Percentiles rank a stretch among this genome's conserved stretches.
phyloP scores from a whole-genome alignment of 202 grass and related monocot species.

The Bolboschoenoplectus hybrid region DNA sequence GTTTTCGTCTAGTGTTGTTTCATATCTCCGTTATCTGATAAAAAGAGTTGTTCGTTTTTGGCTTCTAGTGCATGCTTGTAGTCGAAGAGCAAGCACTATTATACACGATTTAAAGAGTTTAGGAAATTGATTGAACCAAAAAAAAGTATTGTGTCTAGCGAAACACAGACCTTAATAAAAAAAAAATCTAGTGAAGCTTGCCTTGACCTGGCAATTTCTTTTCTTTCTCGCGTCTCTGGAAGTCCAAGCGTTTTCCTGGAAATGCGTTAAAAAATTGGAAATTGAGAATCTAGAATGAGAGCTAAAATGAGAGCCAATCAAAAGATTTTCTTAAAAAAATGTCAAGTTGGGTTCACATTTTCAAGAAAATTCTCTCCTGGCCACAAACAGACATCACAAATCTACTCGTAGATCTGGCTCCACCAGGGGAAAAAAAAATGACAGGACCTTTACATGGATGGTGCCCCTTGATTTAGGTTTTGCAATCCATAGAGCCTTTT shows the following conservation, averaged over 20 bases:
- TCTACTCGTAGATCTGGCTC: not conserved
- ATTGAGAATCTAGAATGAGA: not conserved
- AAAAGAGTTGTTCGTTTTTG: too few relatives aligned
- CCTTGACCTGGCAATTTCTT: not conserved
- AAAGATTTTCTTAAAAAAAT: not conserved
- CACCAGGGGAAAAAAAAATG: not conserved
- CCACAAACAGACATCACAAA: slow-evolving; percentile 4
- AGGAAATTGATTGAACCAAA: too few relatives aligned
- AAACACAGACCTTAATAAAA: too few relatives aligned
- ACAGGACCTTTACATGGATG: slow-evolving; percentile 32
- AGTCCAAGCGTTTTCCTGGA: not conserved
- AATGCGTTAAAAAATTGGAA: not conserved
- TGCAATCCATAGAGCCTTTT: not conserved
- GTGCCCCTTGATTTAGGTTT: not conserved
- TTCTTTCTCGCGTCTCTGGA: not conserved
- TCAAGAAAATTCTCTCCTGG: not conserved
- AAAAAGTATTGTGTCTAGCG: too few relatives aligned
- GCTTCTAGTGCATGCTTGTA: too few relatives aligned
- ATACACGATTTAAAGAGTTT: too few relatives aligned
- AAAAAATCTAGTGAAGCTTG: too few relatives aligned
- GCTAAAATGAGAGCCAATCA: not conserved
- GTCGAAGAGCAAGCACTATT: too few relatives aligned
- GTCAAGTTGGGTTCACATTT: not conserved
- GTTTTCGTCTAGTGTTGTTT: too few relatives aligned
- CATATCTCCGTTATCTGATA: too few relatives aligned